A percentile compares a stretch with the other conserved stretches of the same genome.
Conservation (phyloP, 768 basidiomycete species). For the Lactarius hatsudake region DNA sequence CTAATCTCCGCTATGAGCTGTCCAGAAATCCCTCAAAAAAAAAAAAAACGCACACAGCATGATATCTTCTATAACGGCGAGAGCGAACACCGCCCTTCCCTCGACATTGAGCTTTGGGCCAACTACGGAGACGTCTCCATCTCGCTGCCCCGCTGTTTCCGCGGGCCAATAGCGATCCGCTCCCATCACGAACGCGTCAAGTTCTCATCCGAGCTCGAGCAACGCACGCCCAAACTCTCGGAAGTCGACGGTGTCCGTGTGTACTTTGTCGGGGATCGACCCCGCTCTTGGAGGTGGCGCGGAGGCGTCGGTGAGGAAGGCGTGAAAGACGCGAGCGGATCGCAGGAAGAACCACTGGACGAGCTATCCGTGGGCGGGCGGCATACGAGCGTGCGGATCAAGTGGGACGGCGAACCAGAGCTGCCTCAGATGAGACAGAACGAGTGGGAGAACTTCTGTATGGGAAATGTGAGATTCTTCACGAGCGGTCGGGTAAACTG, state of each 20-base stretch:
- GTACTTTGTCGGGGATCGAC: constrained; percentile 14
- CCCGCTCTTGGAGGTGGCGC: background rate
- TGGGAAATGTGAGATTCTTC: constrained; percentile 3
- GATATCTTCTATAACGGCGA: background rate
- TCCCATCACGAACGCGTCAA: background rate
- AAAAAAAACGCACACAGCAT: background rate
- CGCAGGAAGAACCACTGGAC: background rate
- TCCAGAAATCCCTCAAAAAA: background rate
- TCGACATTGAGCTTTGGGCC: constrained; percentile 1
- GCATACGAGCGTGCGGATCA: constrained; percentile 4
- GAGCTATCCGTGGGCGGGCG: background rate
- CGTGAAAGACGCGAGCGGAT: background rate
- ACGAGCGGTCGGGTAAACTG: background rate
- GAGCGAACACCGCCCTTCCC: background rate
- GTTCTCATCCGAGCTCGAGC: constrained; percentile 2
- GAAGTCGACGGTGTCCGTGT: background rate
- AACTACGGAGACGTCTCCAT: constrained; percentile 7
- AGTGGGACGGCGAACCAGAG: constrained; percentile 11
- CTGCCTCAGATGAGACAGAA: background rate
- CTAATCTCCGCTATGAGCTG: background rate
- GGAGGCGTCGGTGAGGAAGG: background rate
- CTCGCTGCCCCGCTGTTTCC: constrained; percentile 13
- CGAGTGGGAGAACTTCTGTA: background rate
- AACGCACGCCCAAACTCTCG: background rate
- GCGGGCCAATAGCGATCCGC: constrained; percentile 6